Evolutionary conservation across 1,139 yeast species (phyloP).

Genomic region (Geotrichum bryndzae): DNA sequence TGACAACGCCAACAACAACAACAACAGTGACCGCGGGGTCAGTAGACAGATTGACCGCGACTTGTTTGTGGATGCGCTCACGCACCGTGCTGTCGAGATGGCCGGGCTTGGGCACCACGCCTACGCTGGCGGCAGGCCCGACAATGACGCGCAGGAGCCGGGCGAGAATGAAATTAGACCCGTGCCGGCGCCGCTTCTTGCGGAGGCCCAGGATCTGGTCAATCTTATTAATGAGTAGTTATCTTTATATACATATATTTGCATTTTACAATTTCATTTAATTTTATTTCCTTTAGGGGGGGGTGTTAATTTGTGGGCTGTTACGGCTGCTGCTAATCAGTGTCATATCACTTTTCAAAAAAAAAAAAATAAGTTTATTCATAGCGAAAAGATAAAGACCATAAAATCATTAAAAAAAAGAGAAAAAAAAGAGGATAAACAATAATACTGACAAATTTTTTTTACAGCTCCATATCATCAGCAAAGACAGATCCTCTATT

Average conservation of each 20-base stretch:
- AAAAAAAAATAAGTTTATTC: neutral
- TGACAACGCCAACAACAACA: neutral
- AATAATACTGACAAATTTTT: neutral
- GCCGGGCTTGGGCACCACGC: constrained; percentile 12
- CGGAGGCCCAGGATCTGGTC: neutral
- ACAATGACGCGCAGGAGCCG: neutral
- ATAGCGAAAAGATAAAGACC: neutral
- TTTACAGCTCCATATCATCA: constrained; percentile 60
- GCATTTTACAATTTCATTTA: neutral
- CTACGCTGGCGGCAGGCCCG: neutral
- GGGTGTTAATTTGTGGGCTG: no score
- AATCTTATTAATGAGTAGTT: neutral
- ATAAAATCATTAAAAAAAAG: neutral
- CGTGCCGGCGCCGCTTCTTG: neutral
- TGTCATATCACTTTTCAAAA: no score
- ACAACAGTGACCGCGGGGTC: neutral
- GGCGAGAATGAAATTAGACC: neutral
- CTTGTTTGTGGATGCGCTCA: constrained; percentile 20
- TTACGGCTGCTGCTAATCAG: no score
- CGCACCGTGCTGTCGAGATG: constrained; percentile 20
- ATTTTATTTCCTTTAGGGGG: neutral
- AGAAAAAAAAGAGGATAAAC: neutral
- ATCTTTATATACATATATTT: no score
- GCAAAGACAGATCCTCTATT: constrained; percentile 56
- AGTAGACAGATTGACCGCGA: constrained; percentile 18